These are phyloP conservation scores for Pleomassaria siparia DNA, from an alignment of 2,329 filamentous ascomycete genomes.

Conservation along the genomic window DNA sequence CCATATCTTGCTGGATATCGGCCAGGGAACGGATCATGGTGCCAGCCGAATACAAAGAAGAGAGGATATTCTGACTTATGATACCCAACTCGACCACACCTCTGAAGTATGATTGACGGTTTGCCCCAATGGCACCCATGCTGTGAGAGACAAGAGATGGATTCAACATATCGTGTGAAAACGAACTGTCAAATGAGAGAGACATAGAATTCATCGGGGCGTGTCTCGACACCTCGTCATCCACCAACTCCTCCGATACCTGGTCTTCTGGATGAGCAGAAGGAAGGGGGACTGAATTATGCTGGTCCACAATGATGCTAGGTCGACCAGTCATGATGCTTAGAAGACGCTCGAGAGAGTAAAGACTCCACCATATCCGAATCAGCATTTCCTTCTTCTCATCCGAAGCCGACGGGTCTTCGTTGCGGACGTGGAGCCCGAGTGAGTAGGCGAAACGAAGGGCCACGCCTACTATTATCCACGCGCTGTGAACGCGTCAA, in stretches of 20 bases:
- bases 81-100: constrained; percentile 30
- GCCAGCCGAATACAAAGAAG: constrained; percentile 40
- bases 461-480: constrained; percentile 40
- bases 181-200: not conserved
- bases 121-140: constrained; percentile 10
- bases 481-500: constrained; percentile 33
- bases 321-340: constrained; percentile 45
- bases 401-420: constrained; percentile 30
- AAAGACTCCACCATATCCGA: constrained; percentile 47
- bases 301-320: constrained; percentile 39
- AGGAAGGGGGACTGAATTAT: constrained; percentile 40
- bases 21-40: constrained; percentile 34
- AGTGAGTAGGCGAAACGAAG: constrained; percentile 41
- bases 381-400: constrained; percentile 39
- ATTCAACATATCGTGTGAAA: constrained; percentile 1
- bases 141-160: constrained; percentile 3
- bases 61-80: constrained; percentile 39
- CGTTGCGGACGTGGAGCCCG: constrained; percentile 44
- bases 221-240: constrained; percentile 10
- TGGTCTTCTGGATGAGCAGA: constrained; percentile 24
- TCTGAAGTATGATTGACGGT: constrained; percentile 29
- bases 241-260: constrained; percentile 12
- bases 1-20: constrained; percentile 38
- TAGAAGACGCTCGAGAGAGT: constrained; percentile 43
- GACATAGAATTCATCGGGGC: not conserved